Base-by-base conservation (phyloP, 2,329 filamentous ascomycete genomes). In the Elsinoe fawcettii region DNA sequence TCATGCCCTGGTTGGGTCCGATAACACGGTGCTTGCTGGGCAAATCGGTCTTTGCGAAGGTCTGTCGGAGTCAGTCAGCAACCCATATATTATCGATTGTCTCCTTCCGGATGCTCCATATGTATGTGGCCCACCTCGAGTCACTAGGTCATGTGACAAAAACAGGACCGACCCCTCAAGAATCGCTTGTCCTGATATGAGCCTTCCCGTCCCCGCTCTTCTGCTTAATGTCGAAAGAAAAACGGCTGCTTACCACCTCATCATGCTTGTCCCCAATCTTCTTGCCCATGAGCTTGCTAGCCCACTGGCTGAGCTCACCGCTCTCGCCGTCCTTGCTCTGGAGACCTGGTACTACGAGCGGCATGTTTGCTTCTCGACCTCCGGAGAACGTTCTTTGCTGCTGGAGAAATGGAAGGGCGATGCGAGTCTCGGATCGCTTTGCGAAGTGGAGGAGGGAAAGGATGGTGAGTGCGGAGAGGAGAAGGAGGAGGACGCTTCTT, bases 301-400 rank as follows among this genome's bases (percentile, higher is more conserved):
- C 67, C 76, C 76, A 79, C 57, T 76, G 68, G 9, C 70, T 63
- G 56, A 66, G 69, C 64, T 71, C 66, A n/a, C 22, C 41, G 2
- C 20, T 8, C 60, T 69, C 84, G 60, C 63, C 66, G 58, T 69
- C 70, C 55, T 51, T 61, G 47, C 68, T 71, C 65, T 68, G 71
- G 66, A 70, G 70, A 56, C 74, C 75, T 43, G 76, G 76, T 12
- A 78, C 72, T 59, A 79, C 75, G 67, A 79, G 75, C 69, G 76
- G 76, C 76, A 79, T 79, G 30, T 58, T 71, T 68, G 66, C 74
- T 74, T 22, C 14, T 39, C 12, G 22, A 8, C 14, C 20, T 12
- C 34, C 25, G 5, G 16, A 11, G n/a, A 37, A 39, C 6, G 32
- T 46, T 11, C 20, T n/a, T 39, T 34, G 49, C 23, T 27, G 23